A percentile compares a stretch with the other conserved stretches of the same genome.
These are phyloP conservation scores for Lonicera japonica DNA, from an alignment of 129 eudicot species.

Conservation along the genomic window DNA sequence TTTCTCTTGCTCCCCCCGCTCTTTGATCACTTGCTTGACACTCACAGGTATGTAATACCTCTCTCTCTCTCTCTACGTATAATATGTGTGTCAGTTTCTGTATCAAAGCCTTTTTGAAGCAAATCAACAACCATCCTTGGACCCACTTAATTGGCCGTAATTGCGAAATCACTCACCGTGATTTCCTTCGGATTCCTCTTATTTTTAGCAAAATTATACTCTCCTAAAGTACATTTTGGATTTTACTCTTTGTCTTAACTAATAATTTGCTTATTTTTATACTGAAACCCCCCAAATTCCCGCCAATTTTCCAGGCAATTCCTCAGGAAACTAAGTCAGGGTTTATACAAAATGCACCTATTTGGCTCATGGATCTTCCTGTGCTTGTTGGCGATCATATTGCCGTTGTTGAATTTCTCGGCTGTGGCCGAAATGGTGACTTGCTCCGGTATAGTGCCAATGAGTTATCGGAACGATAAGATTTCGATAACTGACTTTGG, in stretches of 20 bases:
- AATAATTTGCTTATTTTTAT: neutral
- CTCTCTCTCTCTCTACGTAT: no score
- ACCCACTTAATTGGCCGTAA: constrained; percentile 6
- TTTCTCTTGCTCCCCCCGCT: no score
- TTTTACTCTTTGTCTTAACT: neutral
- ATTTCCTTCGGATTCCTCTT: neutral
- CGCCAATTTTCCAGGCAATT: neutral
- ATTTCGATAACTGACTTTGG: constrained; percentile 80
- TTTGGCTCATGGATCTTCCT: constrained; percentile 16
- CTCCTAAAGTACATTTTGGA: constrained; percentile 1
- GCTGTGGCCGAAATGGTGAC: constrained; percentile 41
- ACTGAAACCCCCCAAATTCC: neutral
- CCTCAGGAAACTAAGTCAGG: no score
- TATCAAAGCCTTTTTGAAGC: neutral
- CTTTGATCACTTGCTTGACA: no score
- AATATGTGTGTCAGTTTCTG: neutral
- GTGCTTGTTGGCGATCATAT: constrained; percentile 18
- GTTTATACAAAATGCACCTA: constrained; percentile 15
- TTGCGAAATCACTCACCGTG: neutral
- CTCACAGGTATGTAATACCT: no score
- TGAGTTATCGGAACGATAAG: constrained; percentile 62
- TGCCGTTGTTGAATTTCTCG: constrained; percentile 24
- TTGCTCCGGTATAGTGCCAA: constrained; percentile 75
- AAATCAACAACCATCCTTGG: constrained; percentile 5
- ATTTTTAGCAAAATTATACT: neutral